These are phyloP conservation scores for Aspergillus uvarum DNA, from an alignment of 2,329 filamentous ascomycete species.

Conservation along the genomic window DNA sequence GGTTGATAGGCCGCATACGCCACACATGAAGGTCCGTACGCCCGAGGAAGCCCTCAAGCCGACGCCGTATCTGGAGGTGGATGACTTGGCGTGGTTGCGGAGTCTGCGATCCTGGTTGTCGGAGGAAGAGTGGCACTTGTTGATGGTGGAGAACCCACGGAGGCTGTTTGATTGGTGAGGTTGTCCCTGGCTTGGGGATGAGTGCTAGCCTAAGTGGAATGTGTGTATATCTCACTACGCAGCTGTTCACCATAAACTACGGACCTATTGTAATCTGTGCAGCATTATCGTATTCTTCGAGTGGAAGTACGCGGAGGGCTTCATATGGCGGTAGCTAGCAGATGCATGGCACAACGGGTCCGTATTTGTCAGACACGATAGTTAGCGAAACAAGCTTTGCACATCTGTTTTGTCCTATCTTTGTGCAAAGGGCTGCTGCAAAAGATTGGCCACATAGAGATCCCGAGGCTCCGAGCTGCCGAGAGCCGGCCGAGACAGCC, in stretches of 20 bases:
- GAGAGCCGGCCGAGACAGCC: not conserved
- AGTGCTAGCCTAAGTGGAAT: no score
- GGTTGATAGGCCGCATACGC: conserved; percentile 36
- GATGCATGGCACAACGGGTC: no score
- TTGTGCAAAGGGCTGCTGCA: no score
- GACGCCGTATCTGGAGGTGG: conserved; percentile 27
- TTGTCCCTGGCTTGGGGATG: not conserved
- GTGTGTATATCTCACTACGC: no score
- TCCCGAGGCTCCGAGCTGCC: not conserved
- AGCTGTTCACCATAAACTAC: no score
- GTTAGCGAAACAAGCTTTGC: no score
- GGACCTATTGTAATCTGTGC: no score
- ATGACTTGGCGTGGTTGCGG: conserved; percentile 29
- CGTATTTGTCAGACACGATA: no score
- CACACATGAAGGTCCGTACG: conserved; percentile 38
- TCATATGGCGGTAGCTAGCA: no score
- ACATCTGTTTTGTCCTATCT: no score
- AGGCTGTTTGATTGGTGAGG: conserved; percentile 15
- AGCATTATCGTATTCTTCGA: no score
- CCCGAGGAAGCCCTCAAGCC: conserved; percentile 36
- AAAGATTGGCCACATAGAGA: not conserved
- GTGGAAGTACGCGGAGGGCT: no score
- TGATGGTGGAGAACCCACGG: conserved; percentile 27
- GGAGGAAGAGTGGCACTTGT: conserved; percentile 22
- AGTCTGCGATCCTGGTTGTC: conserved; percentile 28